Percentiles rank a stretch among this genome's conserved stretches.
phyloP scores from a whole-genome alignment of 2,329 filamentous ascomycete genomes.

The Aspergillus jensenii region DNA sequence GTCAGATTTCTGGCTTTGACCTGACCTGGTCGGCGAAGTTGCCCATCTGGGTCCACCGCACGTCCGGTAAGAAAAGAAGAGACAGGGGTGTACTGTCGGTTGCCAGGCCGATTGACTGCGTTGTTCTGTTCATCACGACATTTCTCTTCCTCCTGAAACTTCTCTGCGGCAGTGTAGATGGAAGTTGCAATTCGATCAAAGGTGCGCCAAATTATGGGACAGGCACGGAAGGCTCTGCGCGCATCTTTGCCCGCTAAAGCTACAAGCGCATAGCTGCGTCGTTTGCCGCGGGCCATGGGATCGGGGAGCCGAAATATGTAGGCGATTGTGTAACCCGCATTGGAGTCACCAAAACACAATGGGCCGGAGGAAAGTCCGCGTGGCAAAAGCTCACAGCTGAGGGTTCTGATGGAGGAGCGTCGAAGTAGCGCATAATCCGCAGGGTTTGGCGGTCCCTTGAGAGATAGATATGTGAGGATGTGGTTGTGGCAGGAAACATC shows the following conservation, averaged over 20 bases:
- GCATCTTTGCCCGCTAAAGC: slow-evolving; percentile 57
- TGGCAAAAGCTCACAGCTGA: slow-evolving; percentile 58
- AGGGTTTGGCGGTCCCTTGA: slow-evolving; percentile 55
- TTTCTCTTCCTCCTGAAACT: slow-evolving; percentile 46
- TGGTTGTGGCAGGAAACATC: slow-evolving; percentile 54
- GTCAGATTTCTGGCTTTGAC: slow-evolving; percentile 57
- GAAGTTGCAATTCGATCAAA: slow-evolving; percentile 56
- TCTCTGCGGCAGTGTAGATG: slow-evolving; percentile 50
- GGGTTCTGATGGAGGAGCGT: slow-evolving; percentile 57
- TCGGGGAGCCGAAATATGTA: slow-evolving; percentile 61
- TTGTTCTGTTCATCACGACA: slow-evolving; percentile 40
- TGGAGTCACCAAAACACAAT: slow-evolving; percentile 58
- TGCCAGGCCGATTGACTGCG: slow-evolving; percentile 24
- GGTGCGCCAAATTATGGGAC: slow-evolving; percentile 51
- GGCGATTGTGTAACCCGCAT: slow-evolving; percentile 58
- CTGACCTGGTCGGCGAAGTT: slow-evolving; percentile 52
- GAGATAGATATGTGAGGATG: slow-evolving; percentile 58
- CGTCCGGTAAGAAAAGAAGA: slow-evolving; percentile 60
- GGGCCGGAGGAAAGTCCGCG: slow-evolving; percentile 57
- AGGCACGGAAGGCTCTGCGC: slow-evolving; percentile 46
- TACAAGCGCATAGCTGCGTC: slow-evolving; percentile 58
- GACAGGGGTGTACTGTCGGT: slow-evolving; percentile 53
- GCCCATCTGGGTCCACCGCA: slow-evolving; percentile 56
- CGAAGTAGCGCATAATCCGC: slow-evolving; percentile 56
- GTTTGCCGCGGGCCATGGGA: slow-evolving; percentile 56